phyloP scores from a whole-genome alignment of 2,329 filamentous ascomycete genomes.

The Calonectria crousiana region DNA sequence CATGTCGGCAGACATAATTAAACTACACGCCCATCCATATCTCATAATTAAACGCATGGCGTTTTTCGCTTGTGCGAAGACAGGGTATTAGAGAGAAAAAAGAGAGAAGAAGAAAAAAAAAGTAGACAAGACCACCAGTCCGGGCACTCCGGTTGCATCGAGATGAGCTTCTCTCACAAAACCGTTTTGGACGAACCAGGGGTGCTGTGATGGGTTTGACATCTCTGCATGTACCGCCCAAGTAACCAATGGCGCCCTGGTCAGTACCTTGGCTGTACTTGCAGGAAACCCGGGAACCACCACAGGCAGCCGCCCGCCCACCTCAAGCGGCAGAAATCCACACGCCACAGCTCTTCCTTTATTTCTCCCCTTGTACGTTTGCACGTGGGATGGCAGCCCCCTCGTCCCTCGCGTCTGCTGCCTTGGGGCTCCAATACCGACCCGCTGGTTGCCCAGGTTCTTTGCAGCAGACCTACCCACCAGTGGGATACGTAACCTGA shows the following conservation, averaged over 20 bases:
- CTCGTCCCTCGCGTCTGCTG: slow-evolving; percentile 2
- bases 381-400: slow-evolving; percentile 34
- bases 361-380: slow-evolving; percentile 2
- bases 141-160: slow-evolving; percentile 15
- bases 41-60: neutral
- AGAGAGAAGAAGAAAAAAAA: neutral
- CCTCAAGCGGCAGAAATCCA: neutral
- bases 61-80: neutral
- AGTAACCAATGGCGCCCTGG: neutral
- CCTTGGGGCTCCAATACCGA: slow-evolving; percentile 16
- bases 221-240: neutral
- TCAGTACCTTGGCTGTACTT: slow-evolving; percentile 1
- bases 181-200: slow-evolving; percentile 10
- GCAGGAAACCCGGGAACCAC: neutral
- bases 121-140: neutral
- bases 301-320: neutral
- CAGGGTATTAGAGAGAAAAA: neutral
- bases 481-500: neutral
- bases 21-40: slow-evolving; percentile 1
- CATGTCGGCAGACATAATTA: slow-evolving; percentile 14
- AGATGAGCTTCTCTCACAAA: slow-evolving; percentile 9
- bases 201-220: neutral
- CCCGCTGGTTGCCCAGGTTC: slow-evolving; percentile 15
- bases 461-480: neutral
- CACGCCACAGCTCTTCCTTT: neutral